A percentile compares a stretch with the other conserved stretches of the same genome.
Conservation (phyloP, 345 rosid species). For the Arabidopsis arenosa region DNA sequence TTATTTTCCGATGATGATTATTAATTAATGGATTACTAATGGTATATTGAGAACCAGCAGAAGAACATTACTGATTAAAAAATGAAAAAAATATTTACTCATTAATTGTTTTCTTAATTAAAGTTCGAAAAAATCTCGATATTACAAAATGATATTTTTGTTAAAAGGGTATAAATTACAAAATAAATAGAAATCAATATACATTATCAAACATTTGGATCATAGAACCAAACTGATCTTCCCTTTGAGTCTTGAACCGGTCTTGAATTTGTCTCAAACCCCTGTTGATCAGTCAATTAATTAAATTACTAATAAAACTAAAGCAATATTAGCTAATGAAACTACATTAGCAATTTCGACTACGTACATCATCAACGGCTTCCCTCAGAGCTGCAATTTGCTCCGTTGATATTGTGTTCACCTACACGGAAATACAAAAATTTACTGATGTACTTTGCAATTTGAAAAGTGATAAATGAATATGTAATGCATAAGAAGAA, state of each 20-base stretch:
- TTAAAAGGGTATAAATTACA: background rate
- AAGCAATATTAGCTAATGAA: background rate
- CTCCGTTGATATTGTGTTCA: conserved; percentile 70
- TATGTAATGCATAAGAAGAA: background rate
- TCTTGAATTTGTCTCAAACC: conserved; percentile 69
- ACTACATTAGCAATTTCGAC: background rate
- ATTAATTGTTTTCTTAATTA: background rate
- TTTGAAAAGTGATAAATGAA: background rate
- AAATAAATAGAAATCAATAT: background rate
- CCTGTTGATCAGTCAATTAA: conserved; percentile 45
- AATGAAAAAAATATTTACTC: background rate
- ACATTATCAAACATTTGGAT: conserved; percentile 47
- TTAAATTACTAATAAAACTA: background rate
- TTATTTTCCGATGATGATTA: background rate
- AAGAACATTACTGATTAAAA: background rate
- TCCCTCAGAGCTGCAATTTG: conserved; percentile 58
- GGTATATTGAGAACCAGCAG: background rate
- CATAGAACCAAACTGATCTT: conserved; percentile 53
- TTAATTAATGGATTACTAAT: background rate
- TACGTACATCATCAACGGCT: conserved; percentile 70
- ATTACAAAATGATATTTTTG: background rate
- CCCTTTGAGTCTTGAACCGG: conserved; percentile 55
- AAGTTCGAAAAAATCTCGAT: background rate
- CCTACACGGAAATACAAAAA: conserved; percentile 39
- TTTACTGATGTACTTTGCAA: background rate